Percentiles rank a stretch among this genome's conserved stretches.
These are phyloP conservation scores for Leishmania turanica DNA, from an alignment of 208 protist genomes.

Conservation along the genomic window DNA sequence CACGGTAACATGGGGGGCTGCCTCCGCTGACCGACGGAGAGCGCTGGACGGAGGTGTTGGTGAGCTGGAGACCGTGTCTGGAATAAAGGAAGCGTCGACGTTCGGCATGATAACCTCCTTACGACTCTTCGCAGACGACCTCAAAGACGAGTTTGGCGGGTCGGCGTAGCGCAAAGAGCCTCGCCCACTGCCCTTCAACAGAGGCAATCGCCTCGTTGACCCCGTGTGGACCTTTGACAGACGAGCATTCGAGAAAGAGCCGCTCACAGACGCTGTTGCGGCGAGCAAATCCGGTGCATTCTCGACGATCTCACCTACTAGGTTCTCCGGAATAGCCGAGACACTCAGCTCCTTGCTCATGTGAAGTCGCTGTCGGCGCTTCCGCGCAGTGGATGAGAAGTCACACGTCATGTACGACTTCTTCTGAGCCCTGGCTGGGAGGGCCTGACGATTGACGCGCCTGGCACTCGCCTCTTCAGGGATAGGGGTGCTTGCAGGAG, in stretches of 20 bases:
- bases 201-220: neutral
- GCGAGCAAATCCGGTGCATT: constrained; percentile 24
- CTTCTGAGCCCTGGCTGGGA: constrained; percentile 3
- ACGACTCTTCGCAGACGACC: neutral
- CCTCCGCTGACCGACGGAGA: constrained; percentile 21
- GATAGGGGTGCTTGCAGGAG: constrained; percentile 5
- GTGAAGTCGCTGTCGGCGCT: constrained; percentile 33
- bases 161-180: neutral
- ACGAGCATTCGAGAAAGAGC: neutral
- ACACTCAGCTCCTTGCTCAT: constrained; percentile 43
- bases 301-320: constrained; percentile 45
- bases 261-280: constrained; percentile 5
- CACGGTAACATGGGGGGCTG: neutral
- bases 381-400: constrained; percentile 2
- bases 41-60: constrained; percentile 3
- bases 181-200: neutral
- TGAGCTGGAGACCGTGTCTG: neutral
- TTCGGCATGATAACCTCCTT: neutral
- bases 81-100: constrained; percentile 16
- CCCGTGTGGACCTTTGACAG: neutral
- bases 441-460: neutral
- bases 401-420: constrained; percentile 2
- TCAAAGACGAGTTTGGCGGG: neutral
- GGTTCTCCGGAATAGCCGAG: constrained; percentile 44
- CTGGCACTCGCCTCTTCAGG: constrained; percentile 11